Base-by-base conservation (phyloP, 129 eudicot species). In the Tanacetum coccineum region DNA sequence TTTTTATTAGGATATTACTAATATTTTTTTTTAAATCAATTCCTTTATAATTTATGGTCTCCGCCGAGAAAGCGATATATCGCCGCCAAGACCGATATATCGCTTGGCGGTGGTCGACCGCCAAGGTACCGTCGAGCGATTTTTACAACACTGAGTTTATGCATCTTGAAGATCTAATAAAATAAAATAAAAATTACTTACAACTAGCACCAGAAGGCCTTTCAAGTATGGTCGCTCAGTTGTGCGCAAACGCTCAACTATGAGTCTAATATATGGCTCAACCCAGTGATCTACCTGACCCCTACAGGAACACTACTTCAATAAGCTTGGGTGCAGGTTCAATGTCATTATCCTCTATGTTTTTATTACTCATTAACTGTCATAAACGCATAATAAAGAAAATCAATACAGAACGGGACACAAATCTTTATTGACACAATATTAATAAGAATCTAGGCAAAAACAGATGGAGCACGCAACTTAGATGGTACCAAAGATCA, bases 291-390 rank as follows among this genome's bases (percentile, higher is more conserved):
- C 96, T 51, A 87, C 97, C 73, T 83, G 94, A 11, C 96, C 97
- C 79, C 80, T 79, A 83, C 96, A 87, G 83, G 70, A 91, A 85
- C 50, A 87, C 76, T 32, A 91, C 96, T 81, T 91, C 88, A 49
- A 91, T 85, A 58, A 91, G 96, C 91, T 87, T 91, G 50, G 97
- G 97, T 79, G 96, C 97, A 48, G 97, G 87, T 79, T 91, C 97
- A 76, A 91, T 85, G 80, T 91, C 96, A 44, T 76, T 87, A 76
- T 91, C 97, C 85, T 87, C 96, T 59, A 91, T 62, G 74, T 85
- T 91, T 64, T 77, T 78, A 76, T 91, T 96, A 22, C 76, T 84
- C 96, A 91, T 85, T 49, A 91, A 79, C 97, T 87, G 79, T 64
- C 22, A 40, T 55, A 73, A 54, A 45, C 13, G 13, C 2, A 56